phyloP scores from a whole-genome alignment of 352 stramenopile genomes.

The Globisporangium cederbergense region DNA sequence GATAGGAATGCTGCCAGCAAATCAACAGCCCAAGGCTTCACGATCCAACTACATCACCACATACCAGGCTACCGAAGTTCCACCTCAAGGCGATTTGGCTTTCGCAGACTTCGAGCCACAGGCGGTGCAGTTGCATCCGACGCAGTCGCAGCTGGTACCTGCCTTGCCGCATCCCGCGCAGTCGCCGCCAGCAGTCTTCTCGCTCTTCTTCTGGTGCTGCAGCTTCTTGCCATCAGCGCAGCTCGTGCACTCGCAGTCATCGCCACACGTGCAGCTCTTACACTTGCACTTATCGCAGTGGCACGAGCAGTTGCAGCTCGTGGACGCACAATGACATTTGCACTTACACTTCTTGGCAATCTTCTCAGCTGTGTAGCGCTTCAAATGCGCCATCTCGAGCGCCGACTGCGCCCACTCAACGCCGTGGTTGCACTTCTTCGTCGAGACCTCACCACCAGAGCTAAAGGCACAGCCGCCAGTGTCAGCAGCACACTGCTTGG shows the following conservation, averaged over 20 bases:
- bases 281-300: slow-evolving; percentile 31
- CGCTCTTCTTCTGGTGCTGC: background rate
- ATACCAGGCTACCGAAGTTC: background rate
- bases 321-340: slow-evolving; percentile 30
- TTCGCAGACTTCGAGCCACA: background rate
- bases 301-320: slow-evolving; percentile 29
- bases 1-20: background rate
- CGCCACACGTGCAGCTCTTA: slow-evolving; percentile 20
- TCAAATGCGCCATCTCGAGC: slow-evolving; percentile 89
- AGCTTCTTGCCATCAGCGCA: slow-evolving; percentile 20
- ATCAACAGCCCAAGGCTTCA: background rate
- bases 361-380: slow-evolving; percentile 33
- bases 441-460: background rate
- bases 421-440: slow-evolving; percentile 43
- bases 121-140: slow-evolving; percentile 10
- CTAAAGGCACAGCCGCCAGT: slow-evolving; percentile 24
- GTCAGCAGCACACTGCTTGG: slow-evolving; percentile 63
- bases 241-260: slow-evolving; percentile 31
- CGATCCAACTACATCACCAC: background rate
- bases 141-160: slow-evolving; percentile 1
- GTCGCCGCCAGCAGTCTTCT: too few species aligned
- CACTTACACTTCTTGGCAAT: slow-evolving; percentile 27
- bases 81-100: background rate
- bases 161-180: slow-evolving; percentile 9
- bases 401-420: slow-evolving; percentile 63